Evolutionary conservation across 2,329 filamentous ascomycete species (phyloP).

Genomic region (Ilyonectria destructans): DNA sequence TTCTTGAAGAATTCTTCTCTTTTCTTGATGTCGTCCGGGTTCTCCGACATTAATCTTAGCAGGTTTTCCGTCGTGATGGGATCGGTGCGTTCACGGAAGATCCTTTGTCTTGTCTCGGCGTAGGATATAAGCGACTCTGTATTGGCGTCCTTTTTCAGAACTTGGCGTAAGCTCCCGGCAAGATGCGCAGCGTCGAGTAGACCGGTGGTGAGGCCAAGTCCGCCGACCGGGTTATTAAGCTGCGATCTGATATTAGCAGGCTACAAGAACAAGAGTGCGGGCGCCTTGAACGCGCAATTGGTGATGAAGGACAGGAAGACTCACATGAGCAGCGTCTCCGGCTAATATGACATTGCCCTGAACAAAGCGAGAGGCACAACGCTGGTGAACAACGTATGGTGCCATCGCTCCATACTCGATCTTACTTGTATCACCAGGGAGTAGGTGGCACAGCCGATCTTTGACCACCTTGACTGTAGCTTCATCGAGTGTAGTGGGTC

Average conservation of each 20-base stretch:
- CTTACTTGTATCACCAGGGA: constrained; percentile 11
- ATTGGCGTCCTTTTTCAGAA: neutral
- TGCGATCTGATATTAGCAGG: neutral
- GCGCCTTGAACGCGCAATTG: neutral
- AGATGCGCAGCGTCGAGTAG: constrained; percentile 12
- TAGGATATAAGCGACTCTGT: neutral
- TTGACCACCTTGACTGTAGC: neutral
- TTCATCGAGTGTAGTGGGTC: neutral
- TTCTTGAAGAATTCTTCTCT: constrained; percentile 3
- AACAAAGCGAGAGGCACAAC: constrained; percentile 10
- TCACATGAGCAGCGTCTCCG: constrained; percentile 17
- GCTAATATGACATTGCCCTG: constrained; percentile 10
- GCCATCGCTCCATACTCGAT: constrained; percentile 15
- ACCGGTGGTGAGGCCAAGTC: constrained; percentile 2
- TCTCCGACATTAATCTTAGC: constrained; percentile 8
- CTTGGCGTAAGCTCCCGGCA: neutral
- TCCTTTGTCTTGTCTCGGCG: neutral
- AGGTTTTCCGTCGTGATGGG: constrained; percentile 12
- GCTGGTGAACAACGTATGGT: constrained; percentile 5
- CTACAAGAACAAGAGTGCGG: neutral
- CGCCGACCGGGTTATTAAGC: constrained; percentile 12
- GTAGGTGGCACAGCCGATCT: constrained; percentile 1
- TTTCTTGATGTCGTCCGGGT: constrained; percentile 6
- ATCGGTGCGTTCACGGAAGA: constrained; percentile 5
- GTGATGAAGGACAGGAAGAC: neutral